phyloP scores from a whole-genome alignment of 768 basidiomycete genomes.

The Tylopilus cervinicoccineus region DNA sequence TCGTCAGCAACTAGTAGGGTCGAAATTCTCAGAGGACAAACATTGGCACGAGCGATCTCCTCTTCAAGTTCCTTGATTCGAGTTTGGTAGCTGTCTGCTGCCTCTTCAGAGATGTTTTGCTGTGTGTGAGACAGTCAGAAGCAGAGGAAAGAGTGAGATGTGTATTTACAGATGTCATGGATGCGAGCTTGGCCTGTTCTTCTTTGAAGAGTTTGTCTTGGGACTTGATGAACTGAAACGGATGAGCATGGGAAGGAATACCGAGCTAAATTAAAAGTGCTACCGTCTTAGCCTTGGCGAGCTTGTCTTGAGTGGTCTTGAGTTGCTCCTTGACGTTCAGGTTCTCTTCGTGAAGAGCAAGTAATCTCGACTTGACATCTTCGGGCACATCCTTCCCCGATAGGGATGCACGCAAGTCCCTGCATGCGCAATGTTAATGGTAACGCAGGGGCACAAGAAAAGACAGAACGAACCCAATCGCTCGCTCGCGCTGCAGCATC shows the following conservation, averaged over 20 bases:
- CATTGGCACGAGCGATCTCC: conserved; percentile 57
- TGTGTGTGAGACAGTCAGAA: conserved; percentile 8
- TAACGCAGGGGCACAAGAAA: not conserved
- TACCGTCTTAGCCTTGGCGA: conserved; percentile 76
- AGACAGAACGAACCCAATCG: conserved; percentile 59
- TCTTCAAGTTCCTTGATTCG: conserved; percentile 66
- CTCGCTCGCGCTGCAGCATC: conserved; percentile 82
- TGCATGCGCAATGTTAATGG: conserved; percentile 26
- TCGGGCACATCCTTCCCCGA: conserved; percentile 79
- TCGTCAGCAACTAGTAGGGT: not conserved
- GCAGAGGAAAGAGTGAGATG: not conserved
- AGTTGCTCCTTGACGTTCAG: conserved; percentile 63
- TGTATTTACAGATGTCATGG: conserved; percentile 41
- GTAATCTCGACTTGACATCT: conserved; percentile 71
- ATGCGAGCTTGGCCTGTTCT: conserved; percentile 59
- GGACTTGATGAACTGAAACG: conserved; percentile 80
- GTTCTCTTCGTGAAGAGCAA: conserved; percentile 77
- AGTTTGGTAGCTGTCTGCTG: conserved; percentile 58
- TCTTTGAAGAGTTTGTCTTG: conserved; percentile 90
- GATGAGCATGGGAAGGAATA: conserved; percentile 1
- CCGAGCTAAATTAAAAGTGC: conserved; percentile 7
- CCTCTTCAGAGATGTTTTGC: conserved; percentile 65
- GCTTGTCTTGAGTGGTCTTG: conserved; percentile 70
- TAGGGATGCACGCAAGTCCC: conserved; percentile 73
- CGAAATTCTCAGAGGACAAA: conserved; percentile 16